Evolutionary conservation across 371 early-diverging fungal species (phyloP).

Genomic region (Rhizopus microsporus): DNA sequence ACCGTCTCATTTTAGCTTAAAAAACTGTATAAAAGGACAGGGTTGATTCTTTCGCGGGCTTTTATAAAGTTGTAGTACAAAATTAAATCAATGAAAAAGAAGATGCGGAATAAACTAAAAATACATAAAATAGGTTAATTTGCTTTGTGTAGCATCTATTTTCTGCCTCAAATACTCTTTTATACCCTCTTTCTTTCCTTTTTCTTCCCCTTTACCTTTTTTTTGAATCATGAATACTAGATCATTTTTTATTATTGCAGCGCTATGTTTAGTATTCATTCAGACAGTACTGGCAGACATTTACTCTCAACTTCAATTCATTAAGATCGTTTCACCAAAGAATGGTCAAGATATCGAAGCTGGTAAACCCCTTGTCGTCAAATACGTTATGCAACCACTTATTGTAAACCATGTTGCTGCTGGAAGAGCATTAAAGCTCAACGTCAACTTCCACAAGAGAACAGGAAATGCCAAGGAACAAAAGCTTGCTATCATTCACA

Average conservation of each 20-base stretch:
- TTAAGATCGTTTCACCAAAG: conserved; percentile 47
- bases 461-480: conserved; percentile 42
- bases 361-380: conserved; percentile 35
- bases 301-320: conserved; percentile 50
- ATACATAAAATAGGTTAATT: conserved; percentile 17
- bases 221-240: conserved; percentile 11
- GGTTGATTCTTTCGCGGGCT: not conserved
- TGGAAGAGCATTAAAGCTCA: conserved; percentile 39
- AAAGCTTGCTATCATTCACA: conserved; percentile 32
- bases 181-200: not conserved
- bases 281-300: conserved; percentile 35
- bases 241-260: conserved; percentile 16
- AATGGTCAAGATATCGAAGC: conserved; percentile 39
- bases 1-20: too few relatives aligned
- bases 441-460: conserved; percentile 45
- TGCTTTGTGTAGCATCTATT: conserved; percentile 15
- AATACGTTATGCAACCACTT: conserved; percentile 55
- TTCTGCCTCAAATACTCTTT: not conserved
- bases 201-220: conserved; percentile 3
- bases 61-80: not conserved
- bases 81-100: conserved; percentile 22
- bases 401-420: conserved; percentile 36
- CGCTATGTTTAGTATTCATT: conserved; percentile 16
- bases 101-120: conserved; percentile 14
- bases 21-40: too few relatives aligned